phyloP scores from a whole-genome alignment of 352 stramenopile species.

The Blastocystis sp. region DNA sequence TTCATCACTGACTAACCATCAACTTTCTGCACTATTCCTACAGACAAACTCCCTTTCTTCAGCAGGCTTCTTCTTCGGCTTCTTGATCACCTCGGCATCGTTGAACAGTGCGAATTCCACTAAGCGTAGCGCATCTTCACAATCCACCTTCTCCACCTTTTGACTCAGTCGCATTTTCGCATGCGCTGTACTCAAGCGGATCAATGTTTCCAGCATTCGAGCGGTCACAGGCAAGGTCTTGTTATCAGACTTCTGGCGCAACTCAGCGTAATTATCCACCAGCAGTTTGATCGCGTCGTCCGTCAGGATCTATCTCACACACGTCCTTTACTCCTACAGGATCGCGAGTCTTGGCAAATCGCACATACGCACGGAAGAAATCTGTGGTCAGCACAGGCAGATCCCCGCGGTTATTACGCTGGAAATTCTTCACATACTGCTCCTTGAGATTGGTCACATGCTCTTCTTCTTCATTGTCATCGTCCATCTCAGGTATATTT shows the following conservation, averaged over 20 bases:
- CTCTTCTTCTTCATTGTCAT: conserved; percentile 72
- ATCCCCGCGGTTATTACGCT: not conserved
- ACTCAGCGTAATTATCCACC: conserved; percentile 88
- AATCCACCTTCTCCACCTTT: conserved; percentile 75
- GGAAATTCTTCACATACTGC: conserved; percentile 68
- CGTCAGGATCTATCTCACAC: conserved; percentile 72
- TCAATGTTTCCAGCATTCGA: conserved; percentile 96
- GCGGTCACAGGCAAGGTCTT: conserved; percentile 89
- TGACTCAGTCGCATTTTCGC: conserved; percentile 87
- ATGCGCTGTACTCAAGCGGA: conserved; percentile 92
- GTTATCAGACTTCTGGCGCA: conserved; percentile 88
- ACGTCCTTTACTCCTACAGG: not conserved
- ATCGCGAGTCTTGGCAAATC: conserved; percentile 89
- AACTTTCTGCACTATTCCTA: not conserved
- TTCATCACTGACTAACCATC: conserved; percentile 32
- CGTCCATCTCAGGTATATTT: conserved; percentile 75
- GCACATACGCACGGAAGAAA: conserved; percentile 98
- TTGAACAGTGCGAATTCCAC: conserved; percentile 96
- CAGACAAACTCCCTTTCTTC: conserved; percentile 52
- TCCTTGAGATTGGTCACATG: conserved; percentile 63
- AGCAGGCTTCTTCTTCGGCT: not conserved
- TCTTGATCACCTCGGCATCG: conserved; percentile 68
- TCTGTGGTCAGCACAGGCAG: conserved; percentile 82
- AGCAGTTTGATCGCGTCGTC: conserved; percentile 84
- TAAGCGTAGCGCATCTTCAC: conserved; percentile 80